Conservation (phyloP, 768 basidiomycete genomes). For the Tylopilus felleus region DNA sequence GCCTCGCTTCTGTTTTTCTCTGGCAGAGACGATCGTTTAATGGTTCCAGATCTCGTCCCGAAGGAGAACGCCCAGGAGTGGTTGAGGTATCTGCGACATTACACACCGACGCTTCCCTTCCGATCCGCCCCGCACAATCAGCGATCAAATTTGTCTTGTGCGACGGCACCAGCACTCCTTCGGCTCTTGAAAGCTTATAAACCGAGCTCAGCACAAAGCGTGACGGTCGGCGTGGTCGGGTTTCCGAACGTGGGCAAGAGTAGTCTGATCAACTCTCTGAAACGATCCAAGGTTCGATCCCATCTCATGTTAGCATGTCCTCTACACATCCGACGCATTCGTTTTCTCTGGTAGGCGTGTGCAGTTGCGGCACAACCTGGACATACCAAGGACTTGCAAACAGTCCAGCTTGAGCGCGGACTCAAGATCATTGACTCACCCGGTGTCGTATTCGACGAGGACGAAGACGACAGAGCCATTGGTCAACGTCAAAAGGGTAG, state of each 20-base stretch:
- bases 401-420: conserved; percentile 87
- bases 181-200: conserved; percentile 83
- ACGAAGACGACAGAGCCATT: conserved; percentile 47
- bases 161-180: conserved; percentile 72
- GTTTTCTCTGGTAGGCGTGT: conserved; percentile 56
- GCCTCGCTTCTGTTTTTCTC: background rate
- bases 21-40: background rate
- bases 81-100: conserved; percentile 88
- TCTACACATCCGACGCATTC: background rate
- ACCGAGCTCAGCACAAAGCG: conserved; percentile 57
- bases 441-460: conserved; percentile 94
- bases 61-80: conserved; percentile 84
- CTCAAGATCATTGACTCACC: conserved; percentile 93
- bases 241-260: conserved; percentile 99
- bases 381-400: conserved; percentile 90
- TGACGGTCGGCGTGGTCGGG: conserved; percentile 90
- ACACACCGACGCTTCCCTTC: conserved; percentile 91
- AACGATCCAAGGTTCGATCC: conserved; percentile 66
- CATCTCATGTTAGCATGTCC: background rate
- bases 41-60: conserved; percentile 75
- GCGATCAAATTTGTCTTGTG: conserved; percentile 74
- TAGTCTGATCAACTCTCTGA: conserved; percentile 88
- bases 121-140: conserved; percentile 74
- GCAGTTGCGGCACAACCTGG: conserved; percentile 93
- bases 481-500: conserved; percentile 49